Base-by-base conservation (phyloP, 306 rosid species). In the Trifolium repens region DNA sequence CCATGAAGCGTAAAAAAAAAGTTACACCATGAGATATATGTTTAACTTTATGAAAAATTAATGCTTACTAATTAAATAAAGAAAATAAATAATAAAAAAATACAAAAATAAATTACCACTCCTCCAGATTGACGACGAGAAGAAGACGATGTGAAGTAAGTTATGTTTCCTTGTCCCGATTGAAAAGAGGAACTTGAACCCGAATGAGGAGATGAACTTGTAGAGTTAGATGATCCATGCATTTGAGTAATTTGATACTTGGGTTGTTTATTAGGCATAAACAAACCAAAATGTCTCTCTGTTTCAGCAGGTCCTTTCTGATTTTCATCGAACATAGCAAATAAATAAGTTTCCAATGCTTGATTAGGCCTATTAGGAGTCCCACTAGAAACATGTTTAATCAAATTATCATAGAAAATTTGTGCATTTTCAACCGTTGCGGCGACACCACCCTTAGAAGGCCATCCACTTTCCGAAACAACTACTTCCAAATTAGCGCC, bases 401-500 rank as follows among this genome's bases (percentile, higher is more conserved):
- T 14, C 42, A 61, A 61, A 15, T 61, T 61, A 7, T 15, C 6
- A 8, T 61, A 34, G 10, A 15, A 61, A 1, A 4, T 22, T 57
- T 32, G 39, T 61, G 67, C 67, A 61, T 61, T 61, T 7, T 15
- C 67, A 8, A 15, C 26, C 1, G 44, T 14, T 8, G 44, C 22
- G 8, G 13, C 67, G 15, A 7, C 43, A 34, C 42, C 67, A 61
- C 67, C 67, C 34, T n/a, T 3, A 15, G 67, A 61, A 19, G 65
- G 65, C 65, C 65, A 59, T 12, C 65, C 65, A 59, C 65, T 59
- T 10, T 59, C 40, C 2, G 65, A 59, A 11, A 59, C 65, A 5
- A 91, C 91, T 0, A 89, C 55, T 50, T 71, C 40, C 82, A 91
- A 30, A 13, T 71, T 11, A 9, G 80, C 57, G 1, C 78, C 94